Evolutionary conservation across 208 protist genomes (phyloP).

Genomic region (Jaenimonas drosophilae): DNA sequence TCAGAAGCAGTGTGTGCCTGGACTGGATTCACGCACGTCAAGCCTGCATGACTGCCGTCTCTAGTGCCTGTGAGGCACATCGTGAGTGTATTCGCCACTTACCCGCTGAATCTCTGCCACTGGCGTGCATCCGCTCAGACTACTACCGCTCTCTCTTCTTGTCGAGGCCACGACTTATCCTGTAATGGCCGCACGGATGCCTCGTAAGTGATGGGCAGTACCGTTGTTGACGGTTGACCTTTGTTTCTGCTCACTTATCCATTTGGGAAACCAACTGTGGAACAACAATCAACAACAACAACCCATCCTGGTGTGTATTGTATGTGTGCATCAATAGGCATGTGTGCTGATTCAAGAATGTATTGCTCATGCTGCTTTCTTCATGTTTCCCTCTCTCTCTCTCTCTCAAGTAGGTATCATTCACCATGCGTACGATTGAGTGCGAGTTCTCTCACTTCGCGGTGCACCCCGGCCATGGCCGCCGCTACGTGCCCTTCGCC

Average conservation of each 20-base stretch:
- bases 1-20: conserved; percentile 16
- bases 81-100: conserved; percentile 12
- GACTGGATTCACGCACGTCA: conserved; percentile 22
- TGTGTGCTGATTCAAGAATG: conserved; percentile 3
- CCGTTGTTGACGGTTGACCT: no score
- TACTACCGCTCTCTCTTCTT: conserved; percentile 28
- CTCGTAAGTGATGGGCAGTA: no score
- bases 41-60: conserved; percentile 11
- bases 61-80: neutral
- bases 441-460: conserved; percentile 91
- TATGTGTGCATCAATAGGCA: conserved; percentile 2
- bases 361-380: conserved; percentile 5
- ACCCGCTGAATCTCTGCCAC: conserved; percentile 12
- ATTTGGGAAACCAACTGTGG: no score
- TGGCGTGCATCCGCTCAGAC: conserved; percentile 10
- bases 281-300: no score
- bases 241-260: no score
- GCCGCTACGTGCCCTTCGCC: conserved; percentile 89
- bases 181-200: no score
- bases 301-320: neutral
- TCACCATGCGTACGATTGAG: conserved; percentile 81
- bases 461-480: conserved; percentile 91
- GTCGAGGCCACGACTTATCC: no score
- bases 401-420: neutral
- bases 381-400: conserved; percentile 2